Conservation (phyloP, 345 rosid genomes). For the Raphanus raphanistrum region DNA sequence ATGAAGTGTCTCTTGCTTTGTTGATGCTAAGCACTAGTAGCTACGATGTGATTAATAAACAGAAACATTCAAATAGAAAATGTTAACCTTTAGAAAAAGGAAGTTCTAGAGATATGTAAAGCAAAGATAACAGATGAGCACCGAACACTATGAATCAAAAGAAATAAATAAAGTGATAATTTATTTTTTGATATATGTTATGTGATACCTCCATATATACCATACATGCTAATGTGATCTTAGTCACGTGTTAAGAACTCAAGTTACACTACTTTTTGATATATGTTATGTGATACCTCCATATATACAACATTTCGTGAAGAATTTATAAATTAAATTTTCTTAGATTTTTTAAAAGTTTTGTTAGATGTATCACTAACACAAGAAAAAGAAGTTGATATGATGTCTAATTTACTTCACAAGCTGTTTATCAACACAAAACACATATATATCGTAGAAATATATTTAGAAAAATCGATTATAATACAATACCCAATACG, state of each 20-base stretch:
- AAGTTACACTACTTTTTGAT: background rate
- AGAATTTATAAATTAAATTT: background rate
- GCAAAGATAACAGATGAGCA: background rate
- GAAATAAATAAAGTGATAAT: background rate
- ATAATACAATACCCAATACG: no score
- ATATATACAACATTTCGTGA: background rate
- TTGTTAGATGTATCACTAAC: background rate
- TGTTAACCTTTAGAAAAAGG: conserved; percentile 9
- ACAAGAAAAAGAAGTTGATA: background rate
- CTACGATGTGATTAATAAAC: conserved; percentile 21
- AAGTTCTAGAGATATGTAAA: background rate
- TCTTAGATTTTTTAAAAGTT: background rate
- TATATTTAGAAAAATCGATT: background rate
- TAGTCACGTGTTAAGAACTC: no score
- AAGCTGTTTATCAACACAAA: background rate
- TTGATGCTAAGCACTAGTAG: conserved; percentile 30
- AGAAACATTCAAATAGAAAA: background rate
- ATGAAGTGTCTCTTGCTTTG: conserved; percentile 23
- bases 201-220: background rate
- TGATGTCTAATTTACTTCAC: background rate
- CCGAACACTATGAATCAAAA: conserved; percentile 22
- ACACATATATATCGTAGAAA: background rate
- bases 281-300: background rate
- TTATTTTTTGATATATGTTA: background rate
- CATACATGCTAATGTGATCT: background rate